Base-by-base conservation (phyloP, 164 flowering plant genomes). In the Stephania japonica region DNA sequence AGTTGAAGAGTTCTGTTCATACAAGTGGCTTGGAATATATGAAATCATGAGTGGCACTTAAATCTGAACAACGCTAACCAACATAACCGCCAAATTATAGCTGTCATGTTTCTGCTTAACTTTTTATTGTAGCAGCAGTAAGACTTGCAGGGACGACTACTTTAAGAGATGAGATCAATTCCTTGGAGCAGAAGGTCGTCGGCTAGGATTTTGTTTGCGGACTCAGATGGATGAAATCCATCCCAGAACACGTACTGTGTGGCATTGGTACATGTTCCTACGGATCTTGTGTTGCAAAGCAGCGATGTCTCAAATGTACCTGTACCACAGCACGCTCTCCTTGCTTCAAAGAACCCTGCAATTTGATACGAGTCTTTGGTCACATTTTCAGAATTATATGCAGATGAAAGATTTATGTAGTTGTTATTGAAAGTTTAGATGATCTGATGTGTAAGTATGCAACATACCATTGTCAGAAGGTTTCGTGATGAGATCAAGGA, bases 211-310 rank as follows among this genome's bases (percentile, higher is more conserved):
- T 84, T 82, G 87, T 95, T 95, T 38, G 97, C 86, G 4, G 96
- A 90, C 78, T 95, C 94, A 0, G 97, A 42, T 0, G 98, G 97
- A 77, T 95, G 99, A 80, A 91, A 85, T 2, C 97, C 89, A 68
- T 95, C 99, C 98, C 99, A 92, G 69, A 95, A 95, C 41, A 95
- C 92, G 43, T 93, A 91, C 67, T 82, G 84, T 1, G 94, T 78
- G 6, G 98, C 98, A 75, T 95, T 95, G 0, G 80, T 70, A 73
- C 98, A 95, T 8, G 99, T 91, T 63, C 99, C 99, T 1, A 82
- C 71, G 0, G 98, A 90, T 73, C 80, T 72, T 1, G 80, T n/a
- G 64, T 95, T 95, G 86, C 98, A 95, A 61, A 95, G 76, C 41
- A 86, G 71, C 5, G 99, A 86, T 4, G 94, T 90, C 81, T 92